phyloP scores from a whole-genome alignment of 2,329 filamentous ascomycete genomes.

The Parascedosporium putredinis region DNA sequence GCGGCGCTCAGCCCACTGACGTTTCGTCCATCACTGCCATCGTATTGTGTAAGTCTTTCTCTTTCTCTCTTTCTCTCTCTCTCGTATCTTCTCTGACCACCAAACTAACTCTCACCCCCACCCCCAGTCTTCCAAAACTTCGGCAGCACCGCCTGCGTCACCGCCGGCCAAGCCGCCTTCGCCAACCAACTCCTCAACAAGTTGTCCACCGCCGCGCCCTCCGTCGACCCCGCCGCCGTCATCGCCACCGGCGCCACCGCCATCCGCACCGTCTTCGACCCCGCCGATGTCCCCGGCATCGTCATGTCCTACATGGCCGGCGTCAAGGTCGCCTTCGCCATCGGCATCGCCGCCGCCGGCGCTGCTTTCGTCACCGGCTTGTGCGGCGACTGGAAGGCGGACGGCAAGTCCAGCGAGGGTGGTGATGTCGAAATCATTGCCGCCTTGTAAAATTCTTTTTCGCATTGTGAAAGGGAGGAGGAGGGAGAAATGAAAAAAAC shows the following conservation, averaged over 20 bases:
- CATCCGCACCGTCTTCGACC: conserved; percentile 39
- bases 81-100: not conserved
- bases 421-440: not conserved
- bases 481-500: too few species aligned
- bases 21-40: conserved; percentile 36
- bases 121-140: conserved; percentile 34
- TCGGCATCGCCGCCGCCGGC: conserved; percentile 39
- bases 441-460: too few species aligned
- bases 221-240: conserved; percentile 24
- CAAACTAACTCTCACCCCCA: not conserved
- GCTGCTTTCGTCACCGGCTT: not conserved
- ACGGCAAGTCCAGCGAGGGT: not conserved
- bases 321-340: conserved; percentile 52
- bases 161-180: conserved; percentile 36
- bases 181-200: conserved; percentile 30
- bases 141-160: conserved; percentile 39
- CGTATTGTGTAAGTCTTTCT: conserved; percentile 27
- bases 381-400: not conserved
- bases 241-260: conserved; percentile 40
- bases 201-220: conserved; percentile 23
- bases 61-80: too few species aligned
- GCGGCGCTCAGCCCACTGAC: conserved; percentile 27
- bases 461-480: too few species aligned
- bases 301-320: conserved; percentile 52
- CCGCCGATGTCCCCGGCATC: conserved; percentile 39